Conservation (phyloP, 192 early-diverging fungal species). For the Ramicandelaber brevisporus region DNA sequence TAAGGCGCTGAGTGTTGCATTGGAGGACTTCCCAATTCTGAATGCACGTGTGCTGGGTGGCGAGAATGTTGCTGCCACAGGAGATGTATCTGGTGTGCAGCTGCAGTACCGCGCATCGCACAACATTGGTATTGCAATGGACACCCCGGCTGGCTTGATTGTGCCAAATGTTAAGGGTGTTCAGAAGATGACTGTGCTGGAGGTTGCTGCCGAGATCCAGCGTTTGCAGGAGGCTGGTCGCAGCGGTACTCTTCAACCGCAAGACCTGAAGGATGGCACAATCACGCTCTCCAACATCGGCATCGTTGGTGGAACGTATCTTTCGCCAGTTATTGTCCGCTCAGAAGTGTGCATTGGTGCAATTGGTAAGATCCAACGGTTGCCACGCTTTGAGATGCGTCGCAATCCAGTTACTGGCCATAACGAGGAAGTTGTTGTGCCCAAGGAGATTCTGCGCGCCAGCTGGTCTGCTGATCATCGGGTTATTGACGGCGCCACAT, state of each 20-base stretch:
- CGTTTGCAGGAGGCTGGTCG: constrained; percentile 38
- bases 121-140: constrained; percentile 93
- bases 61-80: constrained; percentile 7
- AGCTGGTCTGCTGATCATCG: constrained; percentile 94
- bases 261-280: constrained; percentile 61
- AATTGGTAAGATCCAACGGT: constrained; percentile 51
- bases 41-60: constrained; percentile 37
- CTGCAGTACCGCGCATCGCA: constrained; percentile 53
- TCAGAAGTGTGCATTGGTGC: constrained; percentile 77
- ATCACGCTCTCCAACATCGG: constrained; percentile 89
- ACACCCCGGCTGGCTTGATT: constrained; percentile 77
- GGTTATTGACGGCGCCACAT: constrained; percentile 84
- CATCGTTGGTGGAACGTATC: constrained; percentile 70
- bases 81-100: constrained; percentile 16
- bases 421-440: constrained; percentile 37
- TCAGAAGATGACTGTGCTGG: constrained; percentile 58
- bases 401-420: constrained; percentile 17
- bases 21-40: constrained; percentile 61
- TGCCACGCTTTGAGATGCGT: constrained; percentile 57
- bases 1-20: constrained; percentile 64
- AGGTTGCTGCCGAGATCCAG: constrained; percentile 66
- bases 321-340: constrained; percentile 71
- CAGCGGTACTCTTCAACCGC: constrained; percentile 23
- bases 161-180: constrained; percentile 91
- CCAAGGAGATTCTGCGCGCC: constrained; percentile 43